Base-by-base conservation (phyloP, 2,329 filamentous ascomycete genomes). In the Cercospora zeina region DNA sequence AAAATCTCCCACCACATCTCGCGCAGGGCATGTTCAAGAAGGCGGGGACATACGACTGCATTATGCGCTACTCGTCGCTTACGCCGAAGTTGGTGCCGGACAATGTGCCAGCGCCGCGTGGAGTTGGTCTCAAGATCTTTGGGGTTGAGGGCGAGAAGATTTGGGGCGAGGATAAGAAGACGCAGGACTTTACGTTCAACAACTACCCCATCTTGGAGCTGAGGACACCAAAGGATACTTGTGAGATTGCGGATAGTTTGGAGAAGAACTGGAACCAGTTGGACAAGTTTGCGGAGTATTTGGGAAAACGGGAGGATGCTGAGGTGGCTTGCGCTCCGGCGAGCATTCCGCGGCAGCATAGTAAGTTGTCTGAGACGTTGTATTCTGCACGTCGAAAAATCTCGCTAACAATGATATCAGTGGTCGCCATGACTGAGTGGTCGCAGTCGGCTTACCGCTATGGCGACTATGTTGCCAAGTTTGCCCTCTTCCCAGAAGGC, bases 51-150 rank as follows among this genome's bases (percentile, higher is more conserved):
- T 76, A 76, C 67, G 72, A 76, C 55, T 67, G 72, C 27, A 74
- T 75, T 60, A 73, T 74, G 62, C 74, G 75, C 58, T 77, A 76
- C 67, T 74, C 74, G 5, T 73, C 69, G 10, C 72, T 76, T 34
- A 74, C 73, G 11, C 72, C 74, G 11, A 75, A 76, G 64, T 62
- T 75, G n/a, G 68, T 75, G 30, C 70, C 72, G 1, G 75, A 77
- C 63, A 74, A 74, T 61, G 65, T 72, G 1, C 69, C 75, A 14
- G 71, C 71, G 0, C 74, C 74, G 5, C 73, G 74, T n/a, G 73
- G 74, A 14, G 70, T 75, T 13, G 73, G 71, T 13, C 68, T 76
- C 64, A 75, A 76, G 56, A 66, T 75, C 50, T 77, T 76, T 42
- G 71, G 71, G 8, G 68, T 77, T 16, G 64, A 74, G 45, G 74